Percentiles rank a stretch among this genome's conserved stretches.
These are phyloP conservation scores for Chalaropsis ovoidea DNA, from an alignment of 2,329 filamentous ascomycete species.

Conservation along the genomic window DNA sequence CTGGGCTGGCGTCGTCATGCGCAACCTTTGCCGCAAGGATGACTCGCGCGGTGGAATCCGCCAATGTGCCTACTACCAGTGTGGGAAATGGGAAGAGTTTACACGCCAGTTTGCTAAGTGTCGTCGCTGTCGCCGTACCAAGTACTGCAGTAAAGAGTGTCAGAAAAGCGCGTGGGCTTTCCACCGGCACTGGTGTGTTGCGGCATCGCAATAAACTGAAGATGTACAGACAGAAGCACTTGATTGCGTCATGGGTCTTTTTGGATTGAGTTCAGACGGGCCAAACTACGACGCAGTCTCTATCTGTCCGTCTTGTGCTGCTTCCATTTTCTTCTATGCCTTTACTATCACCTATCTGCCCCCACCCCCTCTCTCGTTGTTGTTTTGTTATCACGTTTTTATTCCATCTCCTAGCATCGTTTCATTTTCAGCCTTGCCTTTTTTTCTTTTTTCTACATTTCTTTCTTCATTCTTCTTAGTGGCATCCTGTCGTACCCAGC, in stretches of 20 bases:
- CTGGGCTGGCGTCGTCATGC: slow-evolving; percentile 98
- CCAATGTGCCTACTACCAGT: slow-evolving; percentile 96
- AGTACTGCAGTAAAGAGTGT: slow-evolving; percentile 99
- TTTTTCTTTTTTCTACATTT: slow-evolving; percentile 15
- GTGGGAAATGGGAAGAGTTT: slow-evolving; percentile 96
- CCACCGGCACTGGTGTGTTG: slow-evolving; percentile 94
- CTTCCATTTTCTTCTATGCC: not conserved
- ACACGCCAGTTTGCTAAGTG: slow-evolving; percentile 97
- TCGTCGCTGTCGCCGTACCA: slow-evolving; percentile 86
- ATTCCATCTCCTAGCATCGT: not conserved
- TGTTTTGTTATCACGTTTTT: slow-evolving; percentile 9
- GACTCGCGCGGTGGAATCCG: slow-evolving; percentile 87
- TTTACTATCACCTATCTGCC: not conserved
- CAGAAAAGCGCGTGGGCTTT: slow-evolving; percentile 98
- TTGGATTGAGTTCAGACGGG: not conserved
- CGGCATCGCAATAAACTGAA: slow-evolving; percentile 46
- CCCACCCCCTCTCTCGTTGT: not conserved
- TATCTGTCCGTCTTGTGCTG: not conserved
- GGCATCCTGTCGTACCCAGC: slow-evolving; percentile 13
- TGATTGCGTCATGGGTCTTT: not conserved
- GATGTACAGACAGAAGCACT: not conserved
- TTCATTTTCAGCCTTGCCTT: slow-evolving; percentile 6
- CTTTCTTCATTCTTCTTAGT: slow-evolving; percentile 20
- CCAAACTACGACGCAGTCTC: not conserved
- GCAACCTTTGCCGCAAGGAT: slow-evolving; percentile 95